A percentile compares a stretch with the other conserved stretches of the same genome.
phyloP scores from a whole-genome alignment of 1,284 basidiomycete genomes.

The Gymnopus androsaceus region DNA sequence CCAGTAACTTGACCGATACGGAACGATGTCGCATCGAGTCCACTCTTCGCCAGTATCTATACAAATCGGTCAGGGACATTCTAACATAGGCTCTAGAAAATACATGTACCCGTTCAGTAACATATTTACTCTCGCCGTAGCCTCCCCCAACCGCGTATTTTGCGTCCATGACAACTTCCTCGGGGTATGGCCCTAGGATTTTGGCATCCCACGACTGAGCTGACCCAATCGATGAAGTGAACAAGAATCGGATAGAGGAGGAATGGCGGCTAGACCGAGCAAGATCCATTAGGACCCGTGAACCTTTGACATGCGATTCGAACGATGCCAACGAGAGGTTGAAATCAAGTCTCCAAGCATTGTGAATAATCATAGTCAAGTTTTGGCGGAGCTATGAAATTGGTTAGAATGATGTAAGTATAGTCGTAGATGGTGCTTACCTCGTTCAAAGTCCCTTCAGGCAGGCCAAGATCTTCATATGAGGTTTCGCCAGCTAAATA shows the following conservation, averaged over 20 bases:
- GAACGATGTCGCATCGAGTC: constrained; percentile 20
- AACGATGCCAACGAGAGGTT: too few species aligned
- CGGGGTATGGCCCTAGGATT: constrained; percentile 12
- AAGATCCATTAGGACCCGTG: too few species aligned
- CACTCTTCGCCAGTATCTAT: constrained; percentile 15
- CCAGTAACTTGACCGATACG: constrained; percentile 25
- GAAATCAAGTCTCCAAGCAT: too few species aligned
- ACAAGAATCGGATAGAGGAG: not conserved
- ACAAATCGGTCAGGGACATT: constrained; percentile 22
- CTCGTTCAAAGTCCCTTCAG: not conserved
- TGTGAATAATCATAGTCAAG: too few species aligned
- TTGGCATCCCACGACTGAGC: constrained; percentile 7
- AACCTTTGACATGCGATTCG: too few species aligned
- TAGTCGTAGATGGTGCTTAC: constrained; percentile 24
- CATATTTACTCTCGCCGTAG: too few species aligned
- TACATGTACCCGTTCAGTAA: too few species aligned
- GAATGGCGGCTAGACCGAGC: too few species aligned
- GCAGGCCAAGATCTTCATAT: not conserved
- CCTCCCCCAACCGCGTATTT: too few species aligned
- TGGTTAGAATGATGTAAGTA: constrained; percentile 15
- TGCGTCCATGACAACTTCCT: too few species aligned
- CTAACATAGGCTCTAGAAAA: constrained; percentile 22
- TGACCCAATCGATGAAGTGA: constrained; percentile 17
- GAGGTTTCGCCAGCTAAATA: too few species aligned
- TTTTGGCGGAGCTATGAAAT: too few species aligned